A percentile compares a stretch with the other conserved stretches of the same genome.
Conservation (phyloP, 2,329 filamentous ascomycete genomes). For the Fusarium veterinarium region DNA sequence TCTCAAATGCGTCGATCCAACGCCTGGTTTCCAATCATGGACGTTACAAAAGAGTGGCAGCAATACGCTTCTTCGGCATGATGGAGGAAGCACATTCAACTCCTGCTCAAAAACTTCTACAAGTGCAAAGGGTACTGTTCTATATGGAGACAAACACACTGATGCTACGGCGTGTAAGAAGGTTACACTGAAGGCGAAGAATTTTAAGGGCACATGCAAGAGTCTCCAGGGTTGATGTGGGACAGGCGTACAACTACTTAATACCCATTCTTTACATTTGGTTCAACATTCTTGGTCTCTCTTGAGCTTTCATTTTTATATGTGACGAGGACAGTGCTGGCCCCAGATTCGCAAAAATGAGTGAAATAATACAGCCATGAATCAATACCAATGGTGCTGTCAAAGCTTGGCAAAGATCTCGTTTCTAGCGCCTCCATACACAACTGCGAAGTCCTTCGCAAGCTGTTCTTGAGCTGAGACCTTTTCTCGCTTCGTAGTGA, state of each 20-base stretch:
- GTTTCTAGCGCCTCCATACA: slow-evolving; percentile 48
- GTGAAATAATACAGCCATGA: background rate
- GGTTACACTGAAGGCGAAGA: slow-evolving; percentile 41
- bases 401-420: slow-evolving; percentile 40
- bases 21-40: slow-evolving; percentile 46
- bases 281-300: background rate
- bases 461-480: slow-evolving; percentile 44
- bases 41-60: slow-evolving; percentile 38
- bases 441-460: slow-evolving; percentile 48
- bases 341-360: background rate
- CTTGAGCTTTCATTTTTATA: background rate
- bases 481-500: slow-evolving; percentile 30
- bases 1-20: slow-evolving; percentile 50
- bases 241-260: background rate
- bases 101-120: slow-evolving; percentile 41
- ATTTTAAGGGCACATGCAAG: slow-evolving; percentile 45
- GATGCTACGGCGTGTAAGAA: slow-evolving; percentile 39
- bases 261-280: background rate
- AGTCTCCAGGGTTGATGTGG: slow-evolving; percentile 15
- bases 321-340: background rate
- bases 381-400: background rate
- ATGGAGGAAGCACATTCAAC: slow-evolving; percentile 40
- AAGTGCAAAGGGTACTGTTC: slow-evolving; percentile 35
- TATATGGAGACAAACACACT: slow-evolving; percentile 38
- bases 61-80: slow-evolving; percentile 40